Percentiles rank a stretch among this genome's conserved stretches.
Conservation (phyloP, 225 moss, liverwort and hornwort genomes). For the Marchantia polymorpha region DNA sequence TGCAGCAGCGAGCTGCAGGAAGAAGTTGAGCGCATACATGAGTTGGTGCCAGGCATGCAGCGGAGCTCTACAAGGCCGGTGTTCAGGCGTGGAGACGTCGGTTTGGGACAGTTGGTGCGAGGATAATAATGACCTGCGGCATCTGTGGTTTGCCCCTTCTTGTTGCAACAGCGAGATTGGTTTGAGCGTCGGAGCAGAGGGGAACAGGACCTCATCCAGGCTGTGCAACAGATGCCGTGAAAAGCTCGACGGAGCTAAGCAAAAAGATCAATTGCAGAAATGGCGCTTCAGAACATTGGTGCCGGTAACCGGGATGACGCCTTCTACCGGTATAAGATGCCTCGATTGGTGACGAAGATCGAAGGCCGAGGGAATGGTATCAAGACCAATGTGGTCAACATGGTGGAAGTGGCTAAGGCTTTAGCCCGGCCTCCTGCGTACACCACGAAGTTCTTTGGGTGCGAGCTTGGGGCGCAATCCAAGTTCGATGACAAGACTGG, state of each 20-base stretch:
- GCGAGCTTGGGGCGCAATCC: slow-evolving; percentile 92
- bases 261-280: slow-evolving; percentile 41
- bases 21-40: slow-evolving; percentile 80
- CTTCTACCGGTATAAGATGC: slow-evolving; percentile 99
- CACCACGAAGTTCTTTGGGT: slow-evolving; percentile 98
- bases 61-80: slow-evolving; percentile 48
- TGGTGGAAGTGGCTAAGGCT: slow-evolving; percentile 99
- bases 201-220: slow-evolving; percentile 48
- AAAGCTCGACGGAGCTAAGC: slow-evolving; percentile 32
- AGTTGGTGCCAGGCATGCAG: slow-evolving; percentile 60
- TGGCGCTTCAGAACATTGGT: slow-evolving; percentile 99
- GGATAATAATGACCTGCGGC: slow-evolving; percentile 49
- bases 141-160: slow-evolving; percentile 44
- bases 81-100: slow-evolving; percentile 45
- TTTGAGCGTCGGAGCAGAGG: slow-evolving; percentile 35
- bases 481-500: slow-evolving; percentile 97
- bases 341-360: slow-evolving; percentile 92
- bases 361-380: slow-evolving; percentile 99
- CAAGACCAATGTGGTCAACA: slow-evolving; percentile 97
- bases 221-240: slow-evolving; percentile 43
- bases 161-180: slow-evolving; percentile 31
- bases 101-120: slow-evolving; percentile 36
- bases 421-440: slow-evolving; percentile 89
- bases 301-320: slow-evolving; percentile 97
- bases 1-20: slow-evolving; percentile 58